Base-by-base conservation (phyloP, 108 stramenopile genomes). In the Phaeodactylum tricornutum region DNA sequence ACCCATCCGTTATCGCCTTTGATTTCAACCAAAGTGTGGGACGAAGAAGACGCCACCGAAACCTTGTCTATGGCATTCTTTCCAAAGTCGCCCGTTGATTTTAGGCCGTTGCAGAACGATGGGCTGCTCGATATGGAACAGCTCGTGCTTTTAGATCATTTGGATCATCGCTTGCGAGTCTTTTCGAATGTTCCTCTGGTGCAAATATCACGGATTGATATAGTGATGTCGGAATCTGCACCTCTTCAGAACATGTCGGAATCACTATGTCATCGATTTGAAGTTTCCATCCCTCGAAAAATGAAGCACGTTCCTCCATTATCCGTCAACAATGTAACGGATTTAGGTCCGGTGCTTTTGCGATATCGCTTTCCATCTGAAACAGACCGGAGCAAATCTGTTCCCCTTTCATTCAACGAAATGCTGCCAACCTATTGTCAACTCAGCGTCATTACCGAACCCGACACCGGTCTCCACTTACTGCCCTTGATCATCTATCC, bases 401-500 rank as follows among this genome's bases (percentile, higher is more conserved):
- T n/a, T n/a, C n/a, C 14, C 3, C 21, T 20, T 38, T 43, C 16
- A 7, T 7, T 16, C 12, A 6, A 38, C 8, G 50, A 41, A n/a
- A 35, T 24, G 19, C 22, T 39, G 4, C 66, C 67, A 1, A 57
- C 41, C 3, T 37, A 43, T 21, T 75, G 74, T 32, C 55, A 28
- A 16, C 32, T 75, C 26, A 58, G 34, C 38, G 31, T 75, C 21
- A 47, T 43, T 22, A 69, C 67, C 19, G 46, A 19, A 2, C 64
- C 74, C 16, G 38, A 61, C 16, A 55, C 52, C 15, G 67, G 56
- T 3, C 16, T 19, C 2, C 60, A 61, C 29, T 40, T 26, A n/a
- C 51, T 67, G 7, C 64, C 66, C 32, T 52, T 75, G 4, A 39
- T 65, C 6, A 48, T 75, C 15, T 75, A 64, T 33, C 50, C 59